Evolutionary conservation across 345 rosid species (phyloP), one percentile per base, ranked within the genome.

Genomic region (Euphorbia peplus): DNA sequence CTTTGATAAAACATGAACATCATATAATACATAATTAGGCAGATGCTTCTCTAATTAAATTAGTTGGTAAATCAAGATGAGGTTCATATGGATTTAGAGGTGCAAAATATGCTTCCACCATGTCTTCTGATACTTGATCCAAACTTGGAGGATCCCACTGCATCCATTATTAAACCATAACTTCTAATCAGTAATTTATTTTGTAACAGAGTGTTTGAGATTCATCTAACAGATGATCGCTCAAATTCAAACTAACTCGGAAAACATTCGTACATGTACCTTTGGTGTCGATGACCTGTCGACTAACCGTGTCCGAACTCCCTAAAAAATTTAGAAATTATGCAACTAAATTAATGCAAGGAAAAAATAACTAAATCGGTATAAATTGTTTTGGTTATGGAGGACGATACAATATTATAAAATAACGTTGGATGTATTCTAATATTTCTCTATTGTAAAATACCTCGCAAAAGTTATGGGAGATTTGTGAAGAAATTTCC

Each of bases 61-160:
- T 32, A 44, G 51, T 6, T 1, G 69, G 46, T 19, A 65, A 65
- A 42, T 48, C 69, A 13, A 65, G 58, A 9, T 5, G 46, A 50
- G 44, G 57, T 28, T 65, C 69, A 19, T 47, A 0, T 19, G 58
- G 22, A 21, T 9, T 35, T 39, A 19, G 55, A 56, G n/a, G 52
- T 24, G 50, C 66, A 73, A 66, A 72, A 16, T 65, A 65, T 58
- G 76, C 66, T 3, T 50, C 47, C 37, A 66, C 72, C 72, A 73
- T 68, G 26, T 73, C 72, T 61, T 68, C 19, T 0, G 71, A 51
- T 10, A 61, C 68, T 73, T 67, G 52, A 5, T 60, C 62, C 76
- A 73, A 60, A 30, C 71, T 51, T 8, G 67, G 76, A 15, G 76
- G 71, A 73, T 73, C 60, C 71, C 63, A 50, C 67, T 73, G 56